Percentiles rank a stretch among this genome's conserved stretches.
Evolutionary conservation across 139 green algal species (phyloP).

Genomic region (Trebouxia sp.): DNA sequence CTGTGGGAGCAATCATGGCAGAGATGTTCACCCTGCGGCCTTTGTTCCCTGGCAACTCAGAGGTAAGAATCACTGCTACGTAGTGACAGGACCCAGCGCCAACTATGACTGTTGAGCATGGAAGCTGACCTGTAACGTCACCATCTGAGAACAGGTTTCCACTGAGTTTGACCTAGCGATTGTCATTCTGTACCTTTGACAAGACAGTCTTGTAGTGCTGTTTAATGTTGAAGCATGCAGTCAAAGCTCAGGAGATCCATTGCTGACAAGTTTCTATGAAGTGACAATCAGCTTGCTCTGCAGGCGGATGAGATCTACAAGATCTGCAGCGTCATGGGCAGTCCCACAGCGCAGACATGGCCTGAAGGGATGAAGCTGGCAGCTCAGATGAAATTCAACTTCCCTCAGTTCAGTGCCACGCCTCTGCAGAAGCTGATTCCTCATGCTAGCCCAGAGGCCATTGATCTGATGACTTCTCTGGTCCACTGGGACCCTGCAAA

Average conservation of each 20-base stretch:
- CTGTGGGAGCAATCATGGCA: conserved; percentile 93
- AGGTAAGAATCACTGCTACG: conserved; percentile 37
- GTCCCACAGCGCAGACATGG: conserved; percentile 79
- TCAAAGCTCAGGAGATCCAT: no score
- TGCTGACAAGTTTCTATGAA: no score
- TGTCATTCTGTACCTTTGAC: no score
- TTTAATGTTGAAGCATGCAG: neutral
- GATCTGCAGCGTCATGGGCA: conserved; percentile 90
- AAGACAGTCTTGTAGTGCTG: neutral
- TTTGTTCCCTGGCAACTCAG: conserved; percentile 82
- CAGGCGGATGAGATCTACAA: conserved; percentile 95
- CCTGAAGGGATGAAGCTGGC: conserved; percentile 87
- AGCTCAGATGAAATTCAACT: conserved; percentile 59
- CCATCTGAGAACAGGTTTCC: neutral
- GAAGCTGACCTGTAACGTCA: neutral
- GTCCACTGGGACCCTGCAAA: conserved; percentile 84
- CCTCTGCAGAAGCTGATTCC: conserved; percentile 74
- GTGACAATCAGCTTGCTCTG: conserved; percentile 30
- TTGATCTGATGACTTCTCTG: conserved; percentile 85
- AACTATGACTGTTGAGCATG: no score
- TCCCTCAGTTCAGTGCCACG: conserved; percentile 67
- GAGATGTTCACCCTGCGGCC: conserved; percentile 94
- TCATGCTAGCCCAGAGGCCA: conserved; percentile 76
- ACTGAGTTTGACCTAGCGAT: neutral
- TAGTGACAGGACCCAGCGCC: neutral